phyloP scores from a whole-genome alignment of 306 rosid species.

The Castanospermum australe region DNA sequence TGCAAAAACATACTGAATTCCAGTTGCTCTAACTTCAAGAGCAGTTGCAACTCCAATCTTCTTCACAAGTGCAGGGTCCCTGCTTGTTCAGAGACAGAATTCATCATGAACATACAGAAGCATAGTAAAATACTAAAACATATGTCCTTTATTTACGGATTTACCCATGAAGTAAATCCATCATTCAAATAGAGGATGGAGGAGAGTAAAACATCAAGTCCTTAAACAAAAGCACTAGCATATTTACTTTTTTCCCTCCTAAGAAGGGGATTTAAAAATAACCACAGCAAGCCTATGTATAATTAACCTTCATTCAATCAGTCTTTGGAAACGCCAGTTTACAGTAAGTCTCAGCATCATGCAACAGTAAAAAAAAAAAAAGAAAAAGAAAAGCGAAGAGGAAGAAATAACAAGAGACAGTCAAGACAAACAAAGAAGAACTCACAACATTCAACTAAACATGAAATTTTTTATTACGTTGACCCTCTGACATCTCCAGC shows the following conservation, averaged over 20 bases:
- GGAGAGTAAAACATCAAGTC: neutral
- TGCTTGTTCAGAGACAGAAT: neutral
- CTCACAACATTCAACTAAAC: neutral
- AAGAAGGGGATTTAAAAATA: neutral
- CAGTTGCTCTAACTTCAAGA: constrained; percentile 44
- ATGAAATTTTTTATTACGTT: neutral
- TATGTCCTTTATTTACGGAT: too few relatives aligned
- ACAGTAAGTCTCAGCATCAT: neutral
- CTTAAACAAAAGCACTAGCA: neutral
- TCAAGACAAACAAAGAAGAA: neutral
- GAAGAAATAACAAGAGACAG: neutral
- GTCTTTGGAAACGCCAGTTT: too few relatives aligned
- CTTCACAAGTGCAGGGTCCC: constrained; percentile 39
- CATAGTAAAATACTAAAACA: neutral
- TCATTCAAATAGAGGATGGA: neutral
- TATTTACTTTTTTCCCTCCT: neutral
- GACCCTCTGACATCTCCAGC: neutral
- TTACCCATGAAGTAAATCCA: too few relatives aligned
- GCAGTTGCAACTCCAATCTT: constrained; percentile 44
- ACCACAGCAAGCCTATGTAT: too few relatives aligned
- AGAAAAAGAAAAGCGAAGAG: too few relatives aligned
- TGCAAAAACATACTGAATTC: constrained; percentile 39
- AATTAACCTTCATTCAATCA: too few relatives aligned
- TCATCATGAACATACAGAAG: neutral
- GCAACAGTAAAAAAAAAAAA: too few relatives aligned